phyloP scores from a whole-genome alignment of 495 filamentous ascomycete genomes.

The Choiromyces venosus region DNA sequence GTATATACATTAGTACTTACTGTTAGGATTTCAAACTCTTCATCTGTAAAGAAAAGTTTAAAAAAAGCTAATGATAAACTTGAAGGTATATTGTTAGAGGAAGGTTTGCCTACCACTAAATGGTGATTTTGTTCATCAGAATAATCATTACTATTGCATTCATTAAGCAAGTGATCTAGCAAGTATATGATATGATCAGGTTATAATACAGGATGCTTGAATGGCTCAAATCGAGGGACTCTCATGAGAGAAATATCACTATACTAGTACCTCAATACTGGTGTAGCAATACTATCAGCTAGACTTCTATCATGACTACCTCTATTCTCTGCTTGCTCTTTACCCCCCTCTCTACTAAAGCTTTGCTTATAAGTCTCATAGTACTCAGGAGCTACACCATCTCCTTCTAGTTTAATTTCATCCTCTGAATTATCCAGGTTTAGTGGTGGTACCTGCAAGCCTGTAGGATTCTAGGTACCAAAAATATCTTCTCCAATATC shows the following conservation, averaged over 20 bases:
- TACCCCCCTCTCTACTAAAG: not conserved
- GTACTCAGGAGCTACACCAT: not conserved
- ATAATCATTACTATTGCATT: not conserved
- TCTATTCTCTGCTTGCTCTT: not conserved
- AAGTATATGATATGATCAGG: not conserved
- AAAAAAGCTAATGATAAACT: constrained; percentile 3
- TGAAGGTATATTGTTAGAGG: not conserved
- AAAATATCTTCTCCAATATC: not conserved
- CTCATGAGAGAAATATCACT: not conserved
- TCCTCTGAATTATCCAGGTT: not conserved
- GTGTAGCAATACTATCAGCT: too few relatives aligned
- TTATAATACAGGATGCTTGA: not conserved
- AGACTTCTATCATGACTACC: too few relatives aligned
- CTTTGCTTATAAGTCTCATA: not conserved
- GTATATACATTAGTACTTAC: not conserved
- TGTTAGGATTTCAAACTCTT: not conserved
- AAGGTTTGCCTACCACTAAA: not conserved
- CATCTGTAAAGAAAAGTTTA: not conserved
- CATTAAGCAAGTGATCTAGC: not conserved
- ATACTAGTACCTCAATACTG: not conserved
- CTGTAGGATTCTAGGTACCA: not conserved
- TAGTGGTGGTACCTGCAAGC: not conserved
- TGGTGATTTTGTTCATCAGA: not conserved
- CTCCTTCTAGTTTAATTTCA: not conserved
- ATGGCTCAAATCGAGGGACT: not conserved